phyloP scores from a whole-genome alignment of 768 basidiomycete genomes.

The Lactifluus echinatus region DNA sequence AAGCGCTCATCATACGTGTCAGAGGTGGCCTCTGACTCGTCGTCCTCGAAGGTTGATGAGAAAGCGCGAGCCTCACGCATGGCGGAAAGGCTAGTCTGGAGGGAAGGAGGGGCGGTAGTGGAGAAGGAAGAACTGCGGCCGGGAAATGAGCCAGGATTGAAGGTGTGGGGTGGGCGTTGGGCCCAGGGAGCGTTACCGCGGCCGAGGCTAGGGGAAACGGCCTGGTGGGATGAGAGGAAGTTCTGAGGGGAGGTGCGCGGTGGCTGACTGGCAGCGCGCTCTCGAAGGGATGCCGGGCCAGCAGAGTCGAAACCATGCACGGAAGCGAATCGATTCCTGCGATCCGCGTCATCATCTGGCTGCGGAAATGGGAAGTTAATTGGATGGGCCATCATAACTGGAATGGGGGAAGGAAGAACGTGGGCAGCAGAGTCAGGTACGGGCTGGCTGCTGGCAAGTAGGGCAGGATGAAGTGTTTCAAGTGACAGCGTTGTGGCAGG shows the following conservation, averaged over 20 bases:
- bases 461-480: background rate
- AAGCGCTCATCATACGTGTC: conserved; percentile 43
- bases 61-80: conserved; percentile 60
- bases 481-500: conserved; percentile 6
- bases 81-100: conserved; percentile 50
- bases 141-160: conserved; percentile 43
- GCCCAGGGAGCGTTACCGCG: conserved; percentile 40
- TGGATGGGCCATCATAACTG: conserved; percentile 29
- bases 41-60: conserved; percentile 74
- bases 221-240: conserved; percentile 38
- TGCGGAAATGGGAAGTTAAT: conserved; percentile 28
- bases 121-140: conserved; percentile 66
- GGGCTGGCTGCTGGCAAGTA: background rate
- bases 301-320: conserved; percentile 34
- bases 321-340: conserved; percentile 50
- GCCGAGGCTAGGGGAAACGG: conserved; percentile 39
- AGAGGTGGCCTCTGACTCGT: conserved; percentile 57
- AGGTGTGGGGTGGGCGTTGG: conserved; percentile 35
- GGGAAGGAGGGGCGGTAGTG: conserved; percentile 34
- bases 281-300: conserved; percentile 39
- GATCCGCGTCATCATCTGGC: conserved; percentile 44
- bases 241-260: conserved; percentile 43
- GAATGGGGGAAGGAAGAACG: conserved; percentile 15
- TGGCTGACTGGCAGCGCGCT: conserved; percentile 65
- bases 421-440: conserved; percentile 22